These are phyloP conservation scores for Danielia oregonensis DNA, from an alignment of 805 yeast species.

Conservation along the genomic window DNA sequence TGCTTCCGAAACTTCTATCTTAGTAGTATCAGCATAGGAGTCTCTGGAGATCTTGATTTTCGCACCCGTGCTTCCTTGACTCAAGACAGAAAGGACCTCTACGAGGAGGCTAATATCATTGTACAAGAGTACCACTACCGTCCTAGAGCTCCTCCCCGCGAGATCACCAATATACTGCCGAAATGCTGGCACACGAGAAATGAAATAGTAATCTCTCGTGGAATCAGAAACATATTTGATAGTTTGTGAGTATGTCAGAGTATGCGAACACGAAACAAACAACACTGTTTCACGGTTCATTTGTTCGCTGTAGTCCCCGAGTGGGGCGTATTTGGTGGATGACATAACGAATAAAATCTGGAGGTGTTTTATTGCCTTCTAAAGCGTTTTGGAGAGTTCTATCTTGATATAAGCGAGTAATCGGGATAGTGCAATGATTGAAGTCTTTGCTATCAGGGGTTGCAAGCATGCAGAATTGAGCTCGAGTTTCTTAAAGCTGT, in stretches of 20 bases:
- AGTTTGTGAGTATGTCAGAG: constrained; percentile 2
- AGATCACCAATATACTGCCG: constrained; percentile 6
- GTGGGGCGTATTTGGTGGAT: too few relatives aligned
- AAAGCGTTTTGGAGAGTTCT: too few relatives aligned
- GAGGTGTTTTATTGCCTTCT: too few relatives aligned
- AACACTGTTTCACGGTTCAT: background rate
- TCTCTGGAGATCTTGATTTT: background rate
- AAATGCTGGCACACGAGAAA: constrained; percentile 6
- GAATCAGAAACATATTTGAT: constrained; percentile 7
- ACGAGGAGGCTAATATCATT: constrained; percentile 6
- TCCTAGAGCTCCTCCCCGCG: background rate
- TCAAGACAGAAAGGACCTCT: constrained; percentile 6
- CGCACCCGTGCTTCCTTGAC: background rate
- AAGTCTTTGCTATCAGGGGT: too few relatives aligned
- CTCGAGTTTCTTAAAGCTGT: too few relatives aligned
- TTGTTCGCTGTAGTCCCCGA: too few relatives aligned
- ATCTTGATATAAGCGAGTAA: too few relatives aligned
- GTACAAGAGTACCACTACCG: constrained; percentile 8
- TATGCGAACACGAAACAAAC: constrained; percentile 11
- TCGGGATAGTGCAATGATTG: too few relatives aligned
- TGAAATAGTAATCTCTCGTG: constrained; percentile 10
- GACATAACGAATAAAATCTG: too few relatives aligned
- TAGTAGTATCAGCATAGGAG: constrained; percentile 3
- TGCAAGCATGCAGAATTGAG: too few relatives aligned
- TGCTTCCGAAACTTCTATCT: constrained; percentile 4